Percentiles rank a stretch among this genome's conserved stretches.
Conservation (phyloP, 1,284 basidiomycete genomes). For the Puccinia horiana region DNA sequence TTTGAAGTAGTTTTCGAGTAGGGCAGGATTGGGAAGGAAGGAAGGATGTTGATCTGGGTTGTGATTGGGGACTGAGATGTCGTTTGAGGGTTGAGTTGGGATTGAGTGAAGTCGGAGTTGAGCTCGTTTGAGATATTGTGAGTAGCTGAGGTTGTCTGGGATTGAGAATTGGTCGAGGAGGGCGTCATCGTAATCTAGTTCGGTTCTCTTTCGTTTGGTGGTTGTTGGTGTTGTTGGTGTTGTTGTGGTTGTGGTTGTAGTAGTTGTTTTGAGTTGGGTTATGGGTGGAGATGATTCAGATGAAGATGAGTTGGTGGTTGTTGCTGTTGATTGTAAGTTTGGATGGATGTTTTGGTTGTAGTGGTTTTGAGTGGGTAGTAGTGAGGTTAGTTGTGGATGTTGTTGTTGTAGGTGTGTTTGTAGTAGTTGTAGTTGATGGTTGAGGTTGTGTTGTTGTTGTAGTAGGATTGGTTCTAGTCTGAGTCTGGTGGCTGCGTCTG, state of each 20-base stretch:
- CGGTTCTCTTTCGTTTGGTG: neutral
- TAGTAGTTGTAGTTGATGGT: neutral
- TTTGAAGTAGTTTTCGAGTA: constrained; percentile 7
- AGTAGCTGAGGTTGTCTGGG: constrained; percentile 9
- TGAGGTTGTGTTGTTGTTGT: neutral
- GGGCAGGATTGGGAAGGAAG: neutral
- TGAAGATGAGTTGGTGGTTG: neutral
- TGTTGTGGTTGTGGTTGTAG: neutral
- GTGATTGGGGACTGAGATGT: neutral
- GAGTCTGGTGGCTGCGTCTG: neutral
- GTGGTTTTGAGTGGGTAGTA: too few species aligned
- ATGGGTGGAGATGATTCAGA: neutral
- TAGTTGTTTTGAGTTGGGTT: neutral
- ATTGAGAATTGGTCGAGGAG: constrained; percentile 2
- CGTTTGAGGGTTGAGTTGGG: neutral
- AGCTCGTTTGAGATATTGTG: neutral
- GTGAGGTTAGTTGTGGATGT: neutral
- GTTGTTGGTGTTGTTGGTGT: neutral
- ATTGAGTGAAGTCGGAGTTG: neutral
- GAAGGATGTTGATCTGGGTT: neutral
- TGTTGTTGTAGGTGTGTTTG: neutral
- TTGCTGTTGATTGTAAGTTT: neutral
- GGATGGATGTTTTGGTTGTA: neutral
- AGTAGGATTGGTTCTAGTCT: neutral
- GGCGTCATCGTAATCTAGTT: neutral